phyloP scores from a whole-genome alignment of 2,329 filamentous ascomycete species.

The Diaporthe sp. region DNA sequence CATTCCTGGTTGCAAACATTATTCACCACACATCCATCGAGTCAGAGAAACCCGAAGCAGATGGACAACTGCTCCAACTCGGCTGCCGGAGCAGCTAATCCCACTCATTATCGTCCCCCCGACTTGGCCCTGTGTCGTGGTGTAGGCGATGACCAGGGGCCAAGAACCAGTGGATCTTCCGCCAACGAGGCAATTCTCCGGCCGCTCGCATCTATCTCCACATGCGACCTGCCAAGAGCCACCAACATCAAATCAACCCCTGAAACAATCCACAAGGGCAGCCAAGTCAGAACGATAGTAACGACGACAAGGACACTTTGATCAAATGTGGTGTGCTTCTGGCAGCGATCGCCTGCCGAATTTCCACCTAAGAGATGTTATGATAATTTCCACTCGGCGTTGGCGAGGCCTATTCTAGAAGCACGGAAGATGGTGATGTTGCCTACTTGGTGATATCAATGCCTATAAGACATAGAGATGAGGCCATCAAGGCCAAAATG shows the following conservation, averaged over 20 bases:
- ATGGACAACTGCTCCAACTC: not conserved
- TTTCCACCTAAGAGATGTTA: slow-evolving; percentile 9
- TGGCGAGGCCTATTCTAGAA: slow-evolving; percentile 10
- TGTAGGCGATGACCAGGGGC: not conserved
- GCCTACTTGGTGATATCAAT: not conserved
- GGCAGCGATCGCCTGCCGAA: not conserved
- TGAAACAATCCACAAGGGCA: slow-evolving; percentile 1
- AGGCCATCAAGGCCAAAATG: not conserved
- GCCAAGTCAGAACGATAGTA: not conserved
- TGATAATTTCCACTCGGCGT: not conserved
- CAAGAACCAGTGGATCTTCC: slow-evolving; percentile 15
- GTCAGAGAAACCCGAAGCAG: not conserved
- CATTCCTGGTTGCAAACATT: not conserved
- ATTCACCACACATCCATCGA: not conserved
- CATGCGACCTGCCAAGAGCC: slow-evolving; percentile 20
- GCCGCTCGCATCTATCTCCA: not conserved
- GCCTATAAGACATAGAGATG: not conserved
- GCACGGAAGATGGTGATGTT: not conserved
- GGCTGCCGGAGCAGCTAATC: not conserved
- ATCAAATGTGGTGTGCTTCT: slow-evolving; percentile 7
- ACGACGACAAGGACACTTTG: not conserved
- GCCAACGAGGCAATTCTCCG: slow-evolving; percentile 23
- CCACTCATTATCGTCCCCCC: not conserved
- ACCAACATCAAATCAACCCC: not conserved
- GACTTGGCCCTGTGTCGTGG: not conserved